These are phyloP conservation scores for Iodosphaeria phyllophila DNA, from an alignment of 2,329 filamentous ascomycete genomes.

Conservation along the genomic window DNA sequence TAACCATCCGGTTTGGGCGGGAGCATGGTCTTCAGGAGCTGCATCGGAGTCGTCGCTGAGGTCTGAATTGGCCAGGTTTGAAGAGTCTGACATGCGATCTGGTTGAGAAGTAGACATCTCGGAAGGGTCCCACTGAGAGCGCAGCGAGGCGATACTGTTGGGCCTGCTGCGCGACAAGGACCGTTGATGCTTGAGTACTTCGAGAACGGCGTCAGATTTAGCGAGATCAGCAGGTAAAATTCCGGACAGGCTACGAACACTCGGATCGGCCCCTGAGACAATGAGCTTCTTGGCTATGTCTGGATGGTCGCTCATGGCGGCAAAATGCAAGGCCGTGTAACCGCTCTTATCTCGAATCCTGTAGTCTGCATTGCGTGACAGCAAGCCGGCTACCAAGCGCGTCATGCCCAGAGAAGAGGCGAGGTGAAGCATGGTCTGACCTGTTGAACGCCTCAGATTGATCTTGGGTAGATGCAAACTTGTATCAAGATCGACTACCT, in stretches of 20 bases:
- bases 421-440: conserved; percentile 67
- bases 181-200: conserved; percentile 46
- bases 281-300: conserved; percentile 63
- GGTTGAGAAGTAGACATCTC: conserved; percentile 13
- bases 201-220: conserved; percentile 42
- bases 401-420: conserved; percentile 59
- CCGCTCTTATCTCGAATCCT: conserved; percentile 61
- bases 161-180: conserved; percentile 38
- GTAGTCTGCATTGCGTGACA: conserved; percentile 61
- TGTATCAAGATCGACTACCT: conserved; percentile 62
- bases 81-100: conserved; percentile 23
- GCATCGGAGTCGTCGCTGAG: conserved; percentile 16
- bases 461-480: conserved; percentile 47
- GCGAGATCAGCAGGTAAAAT: conserved; percentile 56
- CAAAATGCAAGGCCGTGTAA: conserved; percentile 68
- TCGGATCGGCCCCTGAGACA: conserved; percentile 53
- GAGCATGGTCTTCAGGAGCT: conserved; percentile 13
- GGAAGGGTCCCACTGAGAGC: conserved; percentile 45
- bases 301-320: conserved; percentile 54
- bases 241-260: conserved; percentile 48
- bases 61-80: conserved; percentile 19
- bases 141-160: conserved; percentile 48
- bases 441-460: conserved; percentile 45
- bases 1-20: no score
- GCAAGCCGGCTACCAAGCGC: conserved; percentile 56